A percentile compares a stretch with the other conserved stretches of the same genome.
These are phyloP conservation scores for Hypholoma fasciculare DNA, from an alignment of 768 basidiomycete genomes.

Conservation along the genomic window DNA sequence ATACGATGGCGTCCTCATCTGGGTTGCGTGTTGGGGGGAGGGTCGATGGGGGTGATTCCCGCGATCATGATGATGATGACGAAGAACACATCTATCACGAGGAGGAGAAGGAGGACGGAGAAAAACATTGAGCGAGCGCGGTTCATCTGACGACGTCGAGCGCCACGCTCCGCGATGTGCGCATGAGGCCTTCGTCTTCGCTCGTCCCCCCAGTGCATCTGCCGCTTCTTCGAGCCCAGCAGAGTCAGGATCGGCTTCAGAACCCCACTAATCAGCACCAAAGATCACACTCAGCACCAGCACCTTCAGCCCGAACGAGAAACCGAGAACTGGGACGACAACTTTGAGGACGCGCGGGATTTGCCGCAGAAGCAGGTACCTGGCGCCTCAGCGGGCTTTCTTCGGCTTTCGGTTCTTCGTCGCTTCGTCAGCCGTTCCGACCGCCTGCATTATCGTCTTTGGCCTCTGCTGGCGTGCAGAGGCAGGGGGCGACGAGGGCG, in stretches of 20 bases:
- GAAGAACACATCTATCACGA: not conserved
- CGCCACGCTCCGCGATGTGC: not conserved
- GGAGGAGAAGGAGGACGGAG: too few relatives aligned
- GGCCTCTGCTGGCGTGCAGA: too few relatives aligned
- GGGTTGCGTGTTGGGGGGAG: too few relatives aligned
- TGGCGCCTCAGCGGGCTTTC: too few relatives aligned
- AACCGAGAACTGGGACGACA: slow-evolving; percentile 68
- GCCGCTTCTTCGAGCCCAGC: not conserved
- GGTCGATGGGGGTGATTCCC: too few relatives aligned
- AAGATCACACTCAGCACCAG: too few relatives aligned
- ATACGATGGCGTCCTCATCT: not conserved
- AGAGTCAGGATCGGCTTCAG: slow-evolving; percentile 22
- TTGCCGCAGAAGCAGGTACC: slow-evolving; percentile 37
- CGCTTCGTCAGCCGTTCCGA: too few relatives aligned
- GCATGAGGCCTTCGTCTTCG: not conserved
- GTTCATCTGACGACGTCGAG: not conserved
- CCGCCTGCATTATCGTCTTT: too few relatives aligned
- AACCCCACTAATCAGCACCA: not conserved
- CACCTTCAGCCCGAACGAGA: too few relatives aligned
- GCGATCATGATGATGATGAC: too few relatives aligned
- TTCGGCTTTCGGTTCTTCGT: too few relatives aligned
- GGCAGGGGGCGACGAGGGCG: too few relatives aligned
- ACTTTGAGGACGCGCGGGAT: slow-evolving; percentile 59
- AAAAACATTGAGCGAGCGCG: not conserved
- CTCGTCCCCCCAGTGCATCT: not conserved